Conservation (phyloP, 257 asterid genomes). For the Craterostigma plantagineum region DNA sequence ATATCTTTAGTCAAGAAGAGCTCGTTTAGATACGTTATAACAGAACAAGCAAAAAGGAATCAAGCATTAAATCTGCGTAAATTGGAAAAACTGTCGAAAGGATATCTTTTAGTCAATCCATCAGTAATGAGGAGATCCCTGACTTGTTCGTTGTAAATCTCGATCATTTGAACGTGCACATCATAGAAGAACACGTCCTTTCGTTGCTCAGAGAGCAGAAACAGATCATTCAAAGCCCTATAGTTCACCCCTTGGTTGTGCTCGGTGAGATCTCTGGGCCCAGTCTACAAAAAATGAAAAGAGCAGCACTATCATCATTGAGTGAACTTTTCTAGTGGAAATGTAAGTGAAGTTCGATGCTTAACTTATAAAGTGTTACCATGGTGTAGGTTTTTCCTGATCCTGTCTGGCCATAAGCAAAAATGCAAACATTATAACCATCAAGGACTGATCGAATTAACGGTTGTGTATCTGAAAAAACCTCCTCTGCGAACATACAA, state of each 20-base stretch:
- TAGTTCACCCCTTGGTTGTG: conserved; percentile 73
- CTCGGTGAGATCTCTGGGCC: conserved; percentile 79
- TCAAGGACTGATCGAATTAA: conserved; percentile 88
- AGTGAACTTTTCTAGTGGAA: conserved; percentile 8
- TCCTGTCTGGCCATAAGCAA: conserved; percentile 97
- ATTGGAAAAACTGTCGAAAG: conserved; percentile 12
- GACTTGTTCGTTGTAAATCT: conserved; percentile 94
- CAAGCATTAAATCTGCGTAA: no score
- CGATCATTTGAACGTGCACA: conserved; percentile 92
- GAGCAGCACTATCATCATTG: conserved; percentile 7
- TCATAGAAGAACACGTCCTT: conserved; percentile 58
- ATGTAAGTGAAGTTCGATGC: no score
- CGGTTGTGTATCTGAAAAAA: conserved; percentile 81
- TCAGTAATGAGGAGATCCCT: conserved; percentile 73
- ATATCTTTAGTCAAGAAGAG: neutral
- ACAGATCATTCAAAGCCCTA: conserved; percentile 75
- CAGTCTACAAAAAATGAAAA: conserved; percentile 38
- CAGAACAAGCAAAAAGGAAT: neutral
- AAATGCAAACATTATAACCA: conserved; percentile 90
- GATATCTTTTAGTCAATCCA: conserved; percentile 87
- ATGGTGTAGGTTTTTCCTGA: conserved; percentile 98
- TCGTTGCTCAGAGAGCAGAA: conserved; percentile 69
- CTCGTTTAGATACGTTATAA: neutral
- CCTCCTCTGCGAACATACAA: conserved; percentile 48
- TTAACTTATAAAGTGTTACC: conserved; percentile 38